Percentiles rank a stretch among this genome's conserved stretches.
These are phyloP conservation scores for Acanthochlamys bracteata DNA, from an alignment of 106 monocot species.

Conservation along the genomic window DNA sequence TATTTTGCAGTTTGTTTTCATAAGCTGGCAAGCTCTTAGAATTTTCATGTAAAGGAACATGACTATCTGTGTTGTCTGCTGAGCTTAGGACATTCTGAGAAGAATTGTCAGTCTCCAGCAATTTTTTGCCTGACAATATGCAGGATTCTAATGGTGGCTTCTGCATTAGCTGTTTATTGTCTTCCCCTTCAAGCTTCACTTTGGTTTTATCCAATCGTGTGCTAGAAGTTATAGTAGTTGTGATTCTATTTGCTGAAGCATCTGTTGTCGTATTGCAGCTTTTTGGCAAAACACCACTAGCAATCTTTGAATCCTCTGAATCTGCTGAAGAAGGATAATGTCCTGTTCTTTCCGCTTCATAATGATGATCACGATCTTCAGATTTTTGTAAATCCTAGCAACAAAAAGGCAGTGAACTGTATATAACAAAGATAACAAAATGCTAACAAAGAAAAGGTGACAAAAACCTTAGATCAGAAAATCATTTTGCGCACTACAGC, in stretches of 20 bases:
- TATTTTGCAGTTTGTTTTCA: constrained; percentile 17
- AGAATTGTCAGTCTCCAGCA: constrained; percentile 1
- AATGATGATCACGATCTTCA: constrained; percentile 11
- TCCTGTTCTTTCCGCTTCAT: constrained; percentile 16
- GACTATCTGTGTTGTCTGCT: constrained; percentile 2
- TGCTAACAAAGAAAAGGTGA: no score
- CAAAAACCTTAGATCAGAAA: no score
- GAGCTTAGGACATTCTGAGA: constrained; percentile 3
- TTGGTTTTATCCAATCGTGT: constrained; percentile 17
- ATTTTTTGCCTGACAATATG: constrained; percentile 2
- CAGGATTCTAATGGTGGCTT: not conserved
- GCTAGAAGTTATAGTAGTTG: constrained; percentile 10
- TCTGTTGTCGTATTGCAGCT: constrained; percentile 2
- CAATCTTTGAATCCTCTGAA: constrained; percentile 13
- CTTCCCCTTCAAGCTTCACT: constrained; percentile 14
- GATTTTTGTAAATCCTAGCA: constrained; percentile 18
- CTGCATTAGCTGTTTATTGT: constrained; percentile 6
- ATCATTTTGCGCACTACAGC: no score
- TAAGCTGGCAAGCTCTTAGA: constrained; percentile 5
- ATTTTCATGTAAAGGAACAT: constrained; percentile 8
- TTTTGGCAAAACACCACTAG: not conserved
- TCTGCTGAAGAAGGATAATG: constrained; percentile 9
- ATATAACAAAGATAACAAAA: not conserved
- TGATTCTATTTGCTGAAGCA: constrained; percentile 1
- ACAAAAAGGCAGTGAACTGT: not conserved